These are phyloP conservation scores for Nidularia sp. DNA, from an alignment of 768 basidiomycete species.

Conservation along the genomic window DNA sequence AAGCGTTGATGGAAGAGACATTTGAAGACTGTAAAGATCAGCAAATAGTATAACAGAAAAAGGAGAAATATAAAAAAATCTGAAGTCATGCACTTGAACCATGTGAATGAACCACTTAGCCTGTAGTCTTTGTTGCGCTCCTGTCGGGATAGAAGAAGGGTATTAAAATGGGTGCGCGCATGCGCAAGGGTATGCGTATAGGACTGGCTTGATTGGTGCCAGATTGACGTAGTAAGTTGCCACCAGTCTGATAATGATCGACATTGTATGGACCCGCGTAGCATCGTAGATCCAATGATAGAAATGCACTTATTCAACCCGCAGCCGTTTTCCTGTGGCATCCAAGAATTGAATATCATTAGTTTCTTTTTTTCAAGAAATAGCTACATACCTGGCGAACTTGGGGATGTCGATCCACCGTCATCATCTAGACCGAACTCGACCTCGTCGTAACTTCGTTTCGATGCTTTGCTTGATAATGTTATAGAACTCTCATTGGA, in stretches of 20 bases:
- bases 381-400: slow-evolving; percentile 40
- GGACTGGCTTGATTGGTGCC: background rate
- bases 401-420: slow-evolving; percentile 16
- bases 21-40: background rate
- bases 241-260: background rate
- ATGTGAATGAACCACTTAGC: slow-evolving; percentile 1
- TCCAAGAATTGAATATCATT: too few relatives aligned
- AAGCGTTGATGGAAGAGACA: too few relatives aligned
- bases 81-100: background rate
- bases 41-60: background rate
- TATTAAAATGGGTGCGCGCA: background rate
- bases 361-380: too few relatives aligned
- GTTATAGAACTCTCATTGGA: slow-evolving; percentile 53
- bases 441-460: slow-evolving; percentile 47
- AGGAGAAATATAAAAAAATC: background rate
- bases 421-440: slow-evolving; percentile 31
- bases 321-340: slow-evolving; percentile 38
- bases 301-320: slow-evolving; percentile 25
- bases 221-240: background rate
- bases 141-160: background rate
- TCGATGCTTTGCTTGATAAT: slow-evolving; percentile 55
- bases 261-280: too few relatives aligned
- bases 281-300: background rate
- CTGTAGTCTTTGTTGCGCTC: background rate
- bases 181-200: background rate